Conservation (phyloP, 371 early-diverging fungal species). For the Mucor saturninus region DNA sequence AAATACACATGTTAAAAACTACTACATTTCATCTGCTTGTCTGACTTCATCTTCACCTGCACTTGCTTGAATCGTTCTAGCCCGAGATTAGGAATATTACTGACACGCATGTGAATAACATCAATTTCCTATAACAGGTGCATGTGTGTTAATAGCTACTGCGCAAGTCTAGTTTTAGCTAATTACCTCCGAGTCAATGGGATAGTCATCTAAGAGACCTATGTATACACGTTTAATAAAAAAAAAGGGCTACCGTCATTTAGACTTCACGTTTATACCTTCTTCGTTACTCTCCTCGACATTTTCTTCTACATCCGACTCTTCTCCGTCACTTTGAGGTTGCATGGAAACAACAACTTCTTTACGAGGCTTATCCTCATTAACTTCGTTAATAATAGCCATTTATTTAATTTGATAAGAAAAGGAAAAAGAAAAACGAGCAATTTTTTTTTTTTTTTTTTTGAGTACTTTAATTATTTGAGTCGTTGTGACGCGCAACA, state of each 20-base stretch:
- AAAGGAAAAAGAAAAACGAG: not conserved
- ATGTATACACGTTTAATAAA: not conserved
- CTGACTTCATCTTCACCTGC: conserved; percentile 48
- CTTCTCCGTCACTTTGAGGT: conserved; percentile 28
- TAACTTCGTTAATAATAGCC: conserved; percentile 10
- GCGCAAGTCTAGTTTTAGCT: not conserved
- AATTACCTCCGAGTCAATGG: conserved; percentile 40
- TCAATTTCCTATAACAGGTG: conserved; percentile 72
- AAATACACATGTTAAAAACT: not conserved
- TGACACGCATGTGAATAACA: conserved; percentile 78
- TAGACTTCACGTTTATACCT: conserved; percentile 10
- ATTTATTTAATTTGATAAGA: conserved; percentile 15
- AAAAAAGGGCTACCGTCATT: not conserved
- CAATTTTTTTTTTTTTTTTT: not conserved
- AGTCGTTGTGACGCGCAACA: not conserved
- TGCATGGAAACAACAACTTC: conserved; percentile 15
- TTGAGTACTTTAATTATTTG: not conserved
- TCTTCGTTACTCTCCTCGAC: conserved; percentile 25
- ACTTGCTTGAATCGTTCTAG: conserved; percentile 75
- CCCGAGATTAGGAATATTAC: conserved; percentile 58
- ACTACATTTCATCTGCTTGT: not conserved
- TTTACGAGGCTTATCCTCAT: conserved; percentile 8
- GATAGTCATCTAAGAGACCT: conserved; percentile 49
- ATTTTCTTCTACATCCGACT: conserved; percentile 29
- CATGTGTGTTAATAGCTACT: too few species aligned